These are phyloP conservation scores for Pythium coloratum DNA, from an alignment of 352 stramenopile genomes.

Conservation along the genomic window DNA sequence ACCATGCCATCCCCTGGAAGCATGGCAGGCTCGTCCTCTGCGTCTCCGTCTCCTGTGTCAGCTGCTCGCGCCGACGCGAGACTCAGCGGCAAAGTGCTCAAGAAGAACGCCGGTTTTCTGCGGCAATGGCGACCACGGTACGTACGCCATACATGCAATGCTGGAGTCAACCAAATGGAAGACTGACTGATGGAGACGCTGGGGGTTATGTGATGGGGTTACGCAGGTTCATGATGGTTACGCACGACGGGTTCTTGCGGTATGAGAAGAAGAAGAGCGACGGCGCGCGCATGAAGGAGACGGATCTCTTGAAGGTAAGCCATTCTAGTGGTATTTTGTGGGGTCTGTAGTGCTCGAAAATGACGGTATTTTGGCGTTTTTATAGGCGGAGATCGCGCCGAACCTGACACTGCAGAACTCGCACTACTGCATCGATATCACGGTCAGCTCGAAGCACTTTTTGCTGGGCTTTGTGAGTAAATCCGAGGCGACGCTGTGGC, in stretches of 20 bases:
- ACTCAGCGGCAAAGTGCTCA: constrained; percentile 48
- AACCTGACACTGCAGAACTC: constrained; percentile 40
- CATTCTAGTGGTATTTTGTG: neutral
- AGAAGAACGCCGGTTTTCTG: constrained; percentile 67
- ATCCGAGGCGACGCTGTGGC: constrained; percentile 48
- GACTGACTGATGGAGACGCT: constrained; percentile 1
- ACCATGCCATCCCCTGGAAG: neutral
- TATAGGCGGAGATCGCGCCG: constrained; percentile 40
- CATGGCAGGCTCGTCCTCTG: neutral
- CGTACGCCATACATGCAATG: neutral
- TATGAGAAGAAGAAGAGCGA: constrained; percentile 74
- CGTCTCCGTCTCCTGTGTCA: neutral
- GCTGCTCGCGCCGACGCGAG: constrained; percentile 15
- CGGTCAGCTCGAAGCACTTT: constrained; percentile 40
- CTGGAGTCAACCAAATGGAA: constrained; percentile 6
- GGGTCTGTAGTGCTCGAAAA: neutral
- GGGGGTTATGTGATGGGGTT: constrained; percentile 10
- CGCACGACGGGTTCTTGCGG: constrained; percentile 57
- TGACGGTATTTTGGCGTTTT: neutral
- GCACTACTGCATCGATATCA: constrained; percentile 68
- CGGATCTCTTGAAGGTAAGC: constrained; percentile 71
- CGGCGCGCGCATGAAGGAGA: constrained; percentile 51
- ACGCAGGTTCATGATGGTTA: constrained; percentile 37
- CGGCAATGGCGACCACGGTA: constrained; percentile 63
- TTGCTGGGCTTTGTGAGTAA: constrained; percentile 52